A percentile compares a stretch with the other conserved stretches of the same genome.
phyloP scores from a whole-genome alignment of 2,329 filamentous ascomycete genomes.

The Tolypocladium tundrense region DNA sequence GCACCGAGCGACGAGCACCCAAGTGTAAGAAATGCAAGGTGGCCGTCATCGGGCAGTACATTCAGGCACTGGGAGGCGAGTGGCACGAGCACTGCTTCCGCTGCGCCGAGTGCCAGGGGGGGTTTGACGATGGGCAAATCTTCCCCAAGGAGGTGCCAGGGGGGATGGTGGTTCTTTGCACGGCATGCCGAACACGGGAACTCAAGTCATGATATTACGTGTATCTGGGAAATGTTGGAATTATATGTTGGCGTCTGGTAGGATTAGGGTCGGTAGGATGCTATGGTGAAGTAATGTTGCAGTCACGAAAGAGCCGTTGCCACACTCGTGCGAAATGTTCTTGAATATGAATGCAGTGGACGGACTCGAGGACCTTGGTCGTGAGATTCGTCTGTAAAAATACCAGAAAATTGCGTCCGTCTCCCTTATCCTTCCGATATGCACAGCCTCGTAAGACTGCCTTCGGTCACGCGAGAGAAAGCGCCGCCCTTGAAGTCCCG shows the following conservation, averaged over 20 bases:
- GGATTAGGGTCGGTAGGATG: background rate
- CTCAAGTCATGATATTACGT: conserved; percentile 36
- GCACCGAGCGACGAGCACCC: conserved; percentile 77
- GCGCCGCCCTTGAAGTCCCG: background rate
- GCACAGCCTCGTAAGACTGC: background rate
- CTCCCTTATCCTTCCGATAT: background rate
- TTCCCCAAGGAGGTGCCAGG: conserved; percentile 45
- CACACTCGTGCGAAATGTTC: background rate
- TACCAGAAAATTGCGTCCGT: background rate
- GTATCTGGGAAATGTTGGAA: conserved; percentile 1
- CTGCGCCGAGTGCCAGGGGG: conserved; percentile 53
- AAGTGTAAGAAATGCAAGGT: conserved; percentile 80
- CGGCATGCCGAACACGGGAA: conserved; percentile 48
- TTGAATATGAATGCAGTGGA: background rate
- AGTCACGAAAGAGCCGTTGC: background rate
- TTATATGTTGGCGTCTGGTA: background rate
- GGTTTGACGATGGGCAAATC: conserved; percentile 55
- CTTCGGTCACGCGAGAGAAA: background rate
- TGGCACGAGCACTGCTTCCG: conserved; percentile 93
- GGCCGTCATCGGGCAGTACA: conserved; percentile 81
- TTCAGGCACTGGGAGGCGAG: conserved; percentile 79
- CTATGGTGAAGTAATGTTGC: background rate
- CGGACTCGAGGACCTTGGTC: background rate
- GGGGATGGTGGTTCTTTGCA: conserved; percentile 48
- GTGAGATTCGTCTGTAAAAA: background rate